Base-by-base conservation (phyloP, 768 basidiomycete species). In the Mrakia hoshinonis region DNA sequence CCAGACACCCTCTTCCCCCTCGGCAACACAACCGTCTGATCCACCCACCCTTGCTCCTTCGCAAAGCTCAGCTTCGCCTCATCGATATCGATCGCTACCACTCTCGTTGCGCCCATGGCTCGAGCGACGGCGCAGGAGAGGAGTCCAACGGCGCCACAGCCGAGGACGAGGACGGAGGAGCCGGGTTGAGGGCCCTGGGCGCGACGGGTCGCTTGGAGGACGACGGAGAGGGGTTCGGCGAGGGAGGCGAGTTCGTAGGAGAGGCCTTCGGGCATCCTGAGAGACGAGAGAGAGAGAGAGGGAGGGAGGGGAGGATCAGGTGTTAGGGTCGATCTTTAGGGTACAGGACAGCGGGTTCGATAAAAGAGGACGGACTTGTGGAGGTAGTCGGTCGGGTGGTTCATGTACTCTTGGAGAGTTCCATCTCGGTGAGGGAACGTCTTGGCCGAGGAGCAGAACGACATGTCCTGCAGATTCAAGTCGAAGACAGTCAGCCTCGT, bases 371-470 rank as follows among this genome's bases (percentile, higher is more conserved):
- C 55, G n/a, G 31, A 93, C 91, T 90, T 90, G 80, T 94, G 90
- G 64, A 94, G 84, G 68, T 91, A 85, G 74, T 88, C 84, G 0
- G 86, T 88, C 22, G 92, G 94, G 79, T 95, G 93, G 80, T 91
- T 92, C 85, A 97, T 90, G 74, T 84, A 82, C 63, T 86, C 85
- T 79, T 92, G 90, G 39, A 98, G 85, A 13, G 92, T 95, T 10
- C 94, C 94, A 76, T 98, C 94, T 36, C 88, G 83, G 78, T 98
- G 94, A 65, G 94, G 94, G 79, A 88, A 92, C 31, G 90, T 90
- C 78, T 93, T 89, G 54, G 94, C 94, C 72, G 87, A 89, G 73
- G 86, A 87, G 75, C 89, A 89, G 82, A 97, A 98, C 75, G 90
- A 86, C 87, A 98, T 73, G 5, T 72, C 48, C 34, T 61, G 26